These are phyloP conservation scores for Taxillus chinensis DNA, from an alignment of 164 flowering plant species.

Conservation along the genomic window DNA sequence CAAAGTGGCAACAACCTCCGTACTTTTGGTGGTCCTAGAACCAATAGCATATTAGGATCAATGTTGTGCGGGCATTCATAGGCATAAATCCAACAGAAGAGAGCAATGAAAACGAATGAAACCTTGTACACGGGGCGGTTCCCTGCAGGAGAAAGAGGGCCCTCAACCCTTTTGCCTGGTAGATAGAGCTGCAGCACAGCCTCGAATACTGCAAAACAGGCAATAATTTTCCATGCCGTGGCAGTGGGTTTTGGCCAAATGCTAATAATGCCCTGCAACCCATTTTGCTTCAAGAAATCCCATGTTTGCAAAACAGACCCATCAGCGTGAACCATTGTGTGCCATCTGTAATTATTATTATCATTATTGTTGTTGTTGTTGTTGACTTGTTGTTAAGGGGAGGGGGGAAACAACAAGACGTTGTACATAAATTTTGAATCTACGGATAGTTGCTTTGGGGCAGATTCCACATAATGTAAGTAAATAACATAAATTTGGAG, in stretches of 20 bases:
- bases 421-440: no score
- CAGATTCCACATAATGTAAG: no score
- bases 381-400: no score
- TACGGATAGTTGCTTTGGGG: no score
- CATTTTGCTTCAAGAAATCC: slow-evolving; percentile 47
- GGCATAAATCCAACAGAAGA: no score
- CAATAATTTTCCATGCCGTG: slow-evolving; percentile 76
- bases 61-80: no score
- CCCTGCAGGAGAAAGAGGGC: slow-evolving; percentile 84
- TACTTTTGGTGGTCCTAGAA: no score
- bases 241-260: slow-evolving; percentile 88
- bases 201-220: slow-evolving; percentile 76
- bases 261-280: slow-evolving; percentile 52
- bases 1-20: no score
- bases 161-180: slow-evolving; percentile 90
- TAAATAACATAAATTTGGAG: no score
- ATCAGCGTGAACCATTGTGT: slow-evolving; percentile 93
- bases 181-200: slow-evolving; percentile 79
- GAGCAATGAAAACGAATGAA: not conserved
- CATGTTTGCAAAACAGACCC: slow-evolving; percentile 67
- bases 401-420: no score
- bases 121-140: slow-evolving; percentile 92
- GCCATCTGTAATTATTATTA: slow-evolving; percentile 60
- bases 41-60: no score
- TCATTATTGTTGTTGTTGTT: no score